phyloP scores from a whole-genome alignment of 371 early-diverging fungal species.

The Mortierella sp. region DNA sequence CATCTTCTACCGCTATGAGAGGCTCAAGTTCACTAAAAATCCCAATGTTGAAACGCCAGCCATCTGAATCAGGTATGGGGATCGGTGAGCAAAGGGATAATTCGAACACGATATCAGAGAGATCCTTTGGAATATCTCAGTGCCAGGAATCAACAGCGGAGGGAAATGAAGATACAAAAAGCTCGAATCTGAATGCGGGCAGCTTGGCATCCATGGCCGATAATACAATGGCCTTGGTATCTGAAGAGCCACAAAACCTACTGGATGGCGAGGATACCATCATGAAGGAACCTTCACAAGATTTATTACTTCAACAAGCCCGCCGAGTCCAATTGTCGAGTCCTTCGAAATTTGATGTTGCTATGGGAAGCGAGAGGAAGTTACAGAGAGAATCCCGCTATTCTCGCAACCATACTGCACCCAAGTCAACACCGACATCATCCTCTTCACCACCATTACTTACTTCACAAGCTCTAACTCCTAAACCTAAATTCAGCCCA shows the following conservation, averaged over 20 bases:
- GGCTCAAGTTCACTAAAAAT: not conserved
- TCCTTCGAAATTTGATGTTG: not conserved
- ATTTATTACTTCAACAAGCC: conserved; percentile 1
- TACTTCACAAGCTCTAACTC: not conserved
- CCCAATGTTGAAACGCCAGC: conserved; percentile 5
- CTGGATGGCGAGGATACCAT: not conserved
- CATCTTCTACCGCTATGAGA: not conserved
- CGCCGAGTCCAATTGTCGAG: conserved; percentile 6
- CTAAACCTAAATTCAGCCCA: conserved; percentile 2
- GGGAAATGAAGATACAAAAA: not conserved
- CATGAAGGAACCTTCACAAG: not conserved
- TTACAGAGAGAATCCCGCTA: not conserved
- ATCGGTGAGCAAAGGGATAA: not conserved
- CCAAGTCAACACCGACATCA: not conserved
- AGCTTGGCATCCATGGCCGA: too few relatives aligned
- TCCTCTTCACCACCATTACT: not conserved
- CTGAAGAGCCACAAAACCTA: not conserved
- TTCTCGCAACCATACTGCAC: not conserved
- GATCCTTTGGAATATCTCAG: not conserved
- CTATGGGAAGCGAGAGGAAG: not conserved
- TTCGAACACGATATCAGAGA: not conserved
- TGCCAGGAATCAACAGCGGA: not conserved
- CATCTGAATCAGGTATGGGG: not conserved
- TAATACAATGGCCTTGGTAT: not conserved
- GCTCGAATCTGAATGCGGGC: too few relatives aligned